Base-by-base conservation (phyloP, 208 protist genomes). In the Blastocrithidia nonstop region DNA sequence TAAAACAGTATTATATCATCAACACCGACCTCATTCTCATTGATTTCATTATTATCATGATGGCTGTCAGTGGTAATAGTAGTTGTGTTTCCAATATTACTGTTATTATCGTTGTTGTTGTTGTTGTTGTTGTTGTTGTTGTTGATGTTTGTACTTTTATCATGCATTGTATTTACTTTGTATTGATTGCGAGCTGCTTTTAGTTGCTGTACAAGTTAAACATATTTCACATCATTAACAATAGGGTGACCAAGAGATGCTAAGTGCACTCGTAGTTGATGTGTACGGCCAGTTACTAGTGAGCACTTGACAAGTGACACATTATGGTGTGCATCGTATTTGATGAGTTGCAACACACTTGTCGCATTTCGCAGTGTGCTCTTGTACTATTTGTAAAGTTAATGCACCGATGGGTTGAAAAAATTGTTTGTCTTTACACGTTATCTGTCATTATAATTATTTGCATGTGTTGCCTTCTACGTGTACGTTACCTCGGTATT, bases 241-340 rank as follows among this genome's bases (percentile, higher is more conserved):
- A 96, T 95, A 0, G 90, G 87, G 45, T 89, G 73, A 0, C 87
- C 85, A 0, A 96, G 45, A 7, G 64, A 63, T 25, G 72, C 59
- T 6, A 95, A 56, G 52, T 96, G 90, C n/a, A 95, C 79, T 17
- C 90, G 68, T 19, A 96, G 72, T 52, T 96, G 90, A 55, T 96
- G 90, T 8, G 90, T 95, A 28, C 90, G 65, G 19, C 90, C 90
- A 2, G 87, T 95, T 7, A 89, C 50, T 7, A 93, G 71, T 21
- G 61, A 50, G 42, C 79, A 91, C 39, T 57, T 56, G 23, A 95
- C 51, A 20, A 94, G 57, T 36, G 71, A 75, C 36, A 71, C 37
- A 25, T 88, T 40, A 0, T 17, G 21, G 0, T 4, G 37, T 0
- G 41, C 55, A 28, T 82, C 59, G 50, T 90, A 87, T 36, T 32